phyloP scores from a whole-genome alignment of 1,284 basidiomycete species.

The Moesziomyces sp. region DNA sequence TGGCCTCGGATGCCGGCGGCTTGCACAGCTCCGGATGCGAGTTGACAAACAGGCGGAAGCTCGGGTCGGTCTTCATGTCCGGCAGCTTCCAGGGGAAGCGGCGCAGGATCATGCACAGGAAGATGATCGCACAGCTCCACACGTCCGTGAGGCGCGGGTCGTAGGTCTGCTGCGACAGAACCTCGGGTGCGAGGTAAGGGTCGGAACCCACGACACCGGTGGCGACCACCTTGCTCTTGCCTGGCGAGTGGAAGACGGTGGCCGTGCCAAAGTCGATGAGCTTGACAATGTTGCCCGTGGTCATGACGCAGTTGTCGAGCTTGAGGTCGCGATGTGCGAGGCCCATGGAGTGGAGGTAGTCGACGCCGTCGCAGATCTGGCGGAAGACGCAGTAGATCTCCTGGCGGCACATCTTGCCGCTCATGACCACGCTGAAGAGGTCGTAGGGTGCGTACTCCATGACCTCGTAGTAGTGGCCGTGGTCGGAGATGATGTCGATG shows the following conservation, averaged over 20 bases:
- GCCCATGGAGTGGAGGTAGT: slow-evolving; percentile 96
- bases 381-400: slow-evolving; percentile 99
- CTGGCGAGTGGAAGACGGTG: slow-evolving; percentile 98
- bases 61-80: slow-evolving; percentile 90
- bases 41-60: slow-evolving; percentile 88
- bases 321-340: slow-evolving; percentile 98
- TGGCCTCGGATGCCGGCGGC: slow-evolving; percentile 27
- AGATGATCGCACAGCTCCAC: slow-evolving; percentile 98
- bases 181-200: slow-evolving; percentile 97
- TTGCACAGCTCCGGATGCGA: slow-evolving; percentile 86
- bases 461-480: slow-evolving; percentile 84
- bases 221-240: slow-evolving; percentile 72
- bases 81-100: slow-evolving; percentile 99
- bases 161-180: slow-evolving; percentile 81
- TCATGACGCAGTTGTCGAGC: slow-evolving; percentile 99
- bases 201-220: slow-evolving; percentile 96
- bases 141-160: slow-evolving; percentile 98
- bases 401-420: slow-evolving; percentile 95
- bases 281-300: slow-evolving; percentile 90
- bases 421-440: slow-evolving; percentile 99
- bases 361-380: slow-evolving; percentile 97
- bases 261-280: slow-evolving; percentile 99
- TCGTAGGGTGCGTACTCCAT: slow-evolving; percentile 99
- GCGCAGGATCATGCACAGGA: slow-evolving; percentile 97
- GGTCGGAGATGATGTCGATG: slow-evolving; percentile 96